Base-by-base conservation (phyloP, 2,329 filamentous ascomycete genomes). In the Pyrenochaeta sp. region DNA sequence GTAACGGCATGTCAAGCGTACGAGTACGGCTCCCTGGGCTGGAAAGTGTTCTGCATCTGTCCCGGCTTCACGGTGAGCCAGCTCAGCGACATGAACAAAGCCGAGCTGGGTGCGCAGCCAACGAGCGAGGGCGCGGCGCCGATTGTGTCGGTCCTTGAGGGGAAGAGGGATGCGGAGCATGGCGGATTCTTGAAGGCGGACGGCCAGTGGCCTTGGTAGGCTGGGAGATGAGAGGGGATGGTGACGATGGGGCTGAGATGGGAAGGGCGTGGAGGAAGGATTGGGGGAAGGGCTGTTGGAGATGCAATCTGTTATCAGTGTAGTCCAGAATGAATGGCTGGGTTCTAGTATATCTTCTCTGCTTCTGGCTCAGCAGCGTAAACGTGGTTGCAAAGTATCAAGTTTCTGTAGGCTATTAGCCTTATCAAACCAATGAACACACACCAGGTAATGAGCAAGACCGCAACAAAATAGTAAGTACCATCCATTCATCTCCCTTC, bases 1-100 rank as follows among this genome's bases (percentile, higher is more conserved):
- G 45, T 77, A n/a, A 70, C 66, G 1, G 71, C 68, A 10, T 67
- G 61, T 23, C 68, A 74, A 41, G 49, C 33, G 1, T 63, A 64
- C 2, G 64, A 73, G 50, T 71, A 64, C 44, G 66, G 62, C 27
- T 57, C 46, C 0, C 20, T 49, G 11, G 71, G 71, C 0, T 64
- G 72, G 54, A 76, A 73, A 47, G 66, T 75, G 2, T 75, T 76
- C 50, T 58, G 62, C 1, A 77, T 63, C 48, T 68, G 67, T 46
- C 75, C 75, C 0, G 74, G 73, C 1, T 77, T 73, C 33, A 75
- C 69, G 7, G 61, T 58, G 12, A 66, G 60, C 35, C 68, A 69
- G 41, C 36, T 77, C 30, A 54, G 64, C 11, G 15, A 32, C 10
- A 40, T 63, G 40, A 75, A 75, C 44, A 73, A 55, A 27, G 52